Base-by-base conservation (phyloP, 2,329 filamentous ascomycete species). In the Talaromyces verruculosus region DNA sequence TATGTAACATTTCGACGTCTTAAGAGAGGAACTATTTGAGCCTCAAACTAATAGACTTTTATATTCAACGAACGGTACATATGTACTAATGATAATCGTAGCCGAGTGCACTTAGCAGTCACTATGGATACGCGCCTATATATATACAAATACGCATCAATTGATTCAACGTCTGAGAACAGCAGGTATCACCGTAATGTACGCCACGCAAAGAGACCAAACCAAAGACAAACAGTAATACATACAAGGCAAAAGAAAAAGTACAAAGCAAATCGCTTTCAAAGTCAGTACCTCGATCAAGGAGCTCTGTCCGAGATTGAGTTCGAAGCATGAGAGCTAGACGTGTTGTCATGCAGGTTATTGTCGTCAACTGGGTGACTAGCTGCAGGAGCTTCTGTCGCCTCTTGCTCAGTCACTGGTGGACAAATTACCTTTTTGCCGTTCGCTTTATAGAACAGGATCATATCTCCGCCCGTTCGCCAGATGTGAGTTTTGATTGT, bases 401-500 rank as follows among this genome's bases (percentile, higher is more conserved):
- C 57, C 43, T 64, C 22, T 13, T 51, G n/a, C 33, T 49, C 65
- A 2, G 39, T 33, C 19, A 30, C 19, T 11, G 72, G 72, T 11
- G 75, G 69, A 17, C 71, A 74, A 37, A 82, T 79, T 63, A 77
- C 73, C 67, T 92, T 94, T 73, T 87, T 88, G n/a, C 93, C 93
- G 72, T 97, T 99, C 61, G 91, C 85, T 75, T 93, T 96, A 83
- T 99, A 99, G 74, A 92, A 87, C 60, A 99, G 83, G 63, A 96
- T 80, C 69, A 99, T 91, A 78, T 99, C 95, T 72, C 91, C 93
- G n/a, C 92, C 92, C 51, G 91, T 92, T 72, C 96, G 92, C 95
- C 95, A 99, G 63, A 98, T 84, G 74, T 97, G 93, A 2, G 93
- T 90, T 37, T 94, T 89, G 51, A 99, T 88, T 0, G 93, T 97